Evolutionary conservation across 305 asterid genomes (phyloP), one percentile per base, ranked within the genome.

Genomic region (Plantago coronopus): DNA sequence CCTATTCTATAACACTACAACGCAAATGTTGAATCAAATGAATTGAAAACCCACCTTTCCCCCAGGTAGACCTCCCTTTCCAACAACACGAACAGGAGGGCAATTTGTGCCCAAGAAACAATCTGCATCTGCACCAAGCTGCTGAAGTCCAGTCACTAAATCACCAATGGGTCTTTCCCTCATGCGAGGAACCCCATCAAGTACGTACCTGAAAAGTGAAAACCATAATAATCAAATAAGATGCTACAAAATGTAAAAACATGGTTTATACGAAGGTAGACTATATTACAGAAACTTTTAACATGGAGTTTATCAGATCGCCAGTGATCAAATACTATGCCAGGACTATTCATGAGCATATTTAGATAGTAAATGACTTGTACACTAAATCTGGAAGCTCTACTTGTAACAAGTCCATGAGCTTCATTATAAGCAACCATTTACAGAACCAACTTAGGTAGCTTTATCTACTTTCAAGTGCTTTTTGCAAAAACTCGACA

Each of bases 111-210:
- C 99, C 42, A 89, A 78, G 72, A 48, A 83, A 73, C 99, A 89
- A 72, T 87, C 96, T 54, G 79, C 90, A 27, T 89, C 95, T 27
- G 95, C 97, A 19, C 99, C 99, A 65, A 93, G 96, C 89, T 93
- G 99, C 85, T 83, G 77, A 70, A 93, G 95, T 58, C 99, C 99
- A 38, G 82, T 64, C 48, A 93, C 97, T 76, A 93, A 77, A 78
- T 93, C 97, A 17, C 99, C 95, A 69, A 93, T 93, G 22, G 99
- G 99, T 46, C 99, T 81, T 87, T 93, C 99, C 74, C 99, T 83
- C 99, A 93, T 93, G 63, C 97, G 89, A 34, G 97, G 96, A 79
- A 93, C 97, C 46, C 99, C 99, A 62, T 93, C 97, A 61, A 93
- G 96, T 55, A 93, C 96, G 61, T 89, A 93, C 62, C 99, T 93